Conservation (phyloP, 1,284 basidiomycete genomes). For the Ganoderma sinense region DNA sequence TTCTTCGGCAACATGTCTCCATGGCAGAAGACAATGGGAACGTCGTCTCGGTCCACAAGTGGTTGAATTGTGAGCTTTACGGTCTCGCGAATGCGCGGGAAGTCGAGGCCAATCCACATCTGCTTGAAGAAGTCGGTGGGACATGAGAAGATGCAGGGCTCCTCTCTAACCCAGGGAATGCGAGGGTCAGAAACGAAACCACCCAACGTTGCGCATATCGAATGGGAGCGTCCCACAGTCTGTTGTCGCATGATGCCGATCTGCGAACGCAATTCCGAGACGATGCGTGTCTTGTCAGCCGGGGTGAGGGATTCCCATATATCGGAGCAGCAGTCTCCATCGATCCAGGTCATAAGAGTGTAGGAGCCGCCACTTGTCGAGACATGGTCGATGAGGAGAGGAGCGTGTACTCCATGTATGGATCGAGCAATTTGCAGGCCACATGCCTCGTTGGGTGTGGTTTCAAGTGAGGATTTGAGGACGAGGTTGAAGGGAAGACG, state of each 20-base stretch:
- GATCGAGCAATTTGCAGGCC: not conserved
- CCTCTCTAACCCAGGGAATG: not conserved
- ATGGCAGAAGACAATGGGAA: not conserved
- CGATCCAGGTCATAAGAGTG: not conserved
- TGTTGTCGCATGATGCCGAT: not conserved
- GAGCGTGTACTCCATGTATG: not conserved
- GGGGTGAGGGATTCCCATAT: not conserved
- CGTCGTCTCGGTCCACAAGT: not conserved
- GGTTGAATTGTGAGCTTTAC: not conserved
- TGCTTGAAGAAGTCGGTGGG: not conserved
- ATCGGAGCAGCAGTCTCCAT: not conserved
- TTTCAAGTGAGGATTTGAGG: not conserved
- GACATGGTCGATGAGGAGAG: not conserved
- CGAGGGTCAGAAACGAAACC: not conserved
- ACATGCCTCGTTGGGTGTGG: not conserved
- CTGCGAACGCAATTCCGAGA: not conserved
- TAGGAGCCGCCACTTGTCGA: not conserved
- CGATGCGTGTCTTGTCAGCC: not conserved
- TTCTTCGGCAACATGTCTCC: not conserved
- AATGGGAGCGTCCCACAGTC: not conserved
- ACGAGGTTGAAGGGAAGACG: not conserved
- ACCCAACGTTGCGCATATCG: not conserved
- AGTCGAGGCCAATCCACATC: not conserved
- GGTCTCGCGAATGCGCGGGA: not conserved
- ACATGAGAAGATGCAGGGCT: not conserved